These are phyloP conservation scores for Pneumocystis oryctolagi DNA, from an alignment of 1,139 yeast species.

Conservation along the genomic window DNA sequence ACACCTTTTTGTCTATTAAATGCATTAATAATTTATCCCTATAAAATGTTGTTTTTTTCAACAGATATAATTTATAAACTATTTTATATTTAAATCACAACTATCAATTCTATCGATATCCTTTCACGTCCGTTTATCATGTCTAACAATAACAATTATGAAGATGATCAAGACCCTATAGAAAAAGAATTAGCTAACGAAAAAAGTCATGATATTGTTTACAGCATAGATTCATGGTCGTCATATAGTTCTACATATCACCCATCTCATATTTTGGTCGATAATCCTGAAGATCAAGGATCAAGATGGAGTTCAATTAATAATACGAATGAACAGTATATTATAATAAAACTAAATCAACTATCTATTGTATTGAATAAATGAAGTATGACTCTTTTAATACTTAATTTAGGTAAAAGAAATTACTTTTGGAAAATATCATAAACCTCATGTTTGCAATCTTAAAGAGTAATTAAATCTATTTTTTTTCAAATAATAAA, in stretches of 20 bases:
- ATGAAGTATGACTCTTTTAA: background rate
- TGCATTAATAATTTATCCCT: background rate
- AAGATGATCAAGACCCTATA: background rate
- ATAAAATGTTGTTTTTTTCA: background rate
- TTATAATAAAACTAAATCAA: background rate
- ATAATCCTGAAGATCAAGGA: background rate
- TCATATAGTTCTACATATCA: background rate
- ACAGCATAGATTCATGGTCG: slow-evolving; percentile 1
- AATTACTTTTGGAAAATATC: background rate
- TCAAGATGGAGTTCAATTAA: background rate
- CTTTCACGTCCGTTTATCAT: background rate
- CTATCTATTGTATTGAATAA: background rate
- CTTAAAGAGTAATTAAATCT: background rate
- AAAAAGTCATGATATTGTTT: background rate
- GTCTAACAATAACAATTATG: background rate
- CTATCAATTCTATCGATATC: background rate
- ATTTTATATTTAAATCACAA: background rate
- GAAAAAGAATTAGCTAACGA: background rate
- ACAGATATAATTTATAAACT: background rate
- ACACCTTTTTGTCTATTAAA: background rate
- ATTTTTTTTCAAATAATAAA: background rate
- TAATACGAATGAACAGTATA: background rate
- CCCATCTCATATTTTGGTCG: background rate
- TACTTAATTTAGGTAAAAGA: background rate
- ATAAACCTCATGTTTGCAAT: slow-evolving; percentile 1